phyloP scores from a whole-genome alignment of 768 basidiomycete genomes.

The Tylopilus sp. region DNA sequence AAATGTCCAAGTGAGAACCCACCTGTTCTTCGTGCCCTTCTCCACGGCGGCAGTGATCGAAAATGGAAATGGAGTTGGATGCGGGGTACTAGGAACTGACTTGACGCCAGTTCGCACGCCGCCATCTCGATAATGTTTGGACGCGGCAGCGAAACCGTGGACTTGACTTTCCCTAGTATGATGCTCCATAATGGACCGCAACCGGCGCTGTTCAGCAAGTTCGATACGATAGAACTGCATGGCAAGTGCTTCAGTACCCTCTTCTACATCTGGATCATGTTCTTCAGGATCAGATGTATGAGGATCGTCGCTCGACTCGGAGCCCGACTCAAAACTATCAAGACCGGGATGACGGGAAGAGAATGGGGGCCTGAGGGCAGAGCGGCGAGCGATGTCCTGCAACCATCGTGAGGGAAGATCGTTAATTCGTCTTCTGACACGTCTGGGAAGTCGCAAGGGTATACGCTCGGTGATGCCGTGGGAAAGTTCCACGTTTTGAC shows the following conservation, averaged over 20 bases:
- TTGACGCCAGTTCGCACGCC: conserved; percentile 11
- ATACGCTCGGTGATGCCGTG: conserved; percentile 77
- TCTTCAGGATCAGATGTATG: conserved; percentile 33
- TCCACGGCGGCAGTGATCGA: conserved; percentile 96
- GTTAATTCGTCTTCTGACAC: conserved; percentile 52
- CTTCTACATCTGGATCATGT: conserved; percentile 46
- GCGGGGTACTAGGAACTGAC: conserved; percentile 18
- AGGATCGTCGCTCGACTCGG: conserved; percentile 35
- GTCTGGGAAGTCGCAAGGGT: conserved; percentile 54
- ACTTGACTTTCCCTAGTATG: conserved; percentile 63
- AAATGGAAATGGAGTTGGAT: conserved; percentile 57
- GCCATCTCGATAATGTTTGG: conserved; percentile 6
- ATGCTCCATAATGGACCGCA: conserved; percentile 90
- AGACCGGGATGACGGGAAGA: conserved; percentile 14
- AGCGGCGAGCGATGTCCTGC: conserved; percentile 60
- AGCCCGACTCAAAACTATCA: conserved; percentile 25
- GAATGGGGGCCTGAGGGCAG: conserved; percentile 27
- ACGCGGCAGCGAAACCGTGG: not conserved
- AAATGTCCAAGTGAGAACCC: conserved; percentile 16
- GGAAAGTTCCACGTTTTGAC: conserved; percentile 81
- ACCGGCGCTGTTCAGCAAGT: conserved; percentile 80
- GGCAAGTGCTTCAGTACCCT: conserved; percentile 77
- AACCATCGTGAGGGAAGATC: conserved; percentile 84
- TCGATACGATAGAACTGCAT: conserved; percentile 95
- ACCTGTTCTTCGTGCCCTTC: conserved; percentile 93